Percentiles rank a stretch among this genome's conserved stretches.
These are phyloP conservation scores for Phytophthora tubulina DNA, from an alignment of 352 stramenopile genomes.

Conservation along the genomic window DNA sequence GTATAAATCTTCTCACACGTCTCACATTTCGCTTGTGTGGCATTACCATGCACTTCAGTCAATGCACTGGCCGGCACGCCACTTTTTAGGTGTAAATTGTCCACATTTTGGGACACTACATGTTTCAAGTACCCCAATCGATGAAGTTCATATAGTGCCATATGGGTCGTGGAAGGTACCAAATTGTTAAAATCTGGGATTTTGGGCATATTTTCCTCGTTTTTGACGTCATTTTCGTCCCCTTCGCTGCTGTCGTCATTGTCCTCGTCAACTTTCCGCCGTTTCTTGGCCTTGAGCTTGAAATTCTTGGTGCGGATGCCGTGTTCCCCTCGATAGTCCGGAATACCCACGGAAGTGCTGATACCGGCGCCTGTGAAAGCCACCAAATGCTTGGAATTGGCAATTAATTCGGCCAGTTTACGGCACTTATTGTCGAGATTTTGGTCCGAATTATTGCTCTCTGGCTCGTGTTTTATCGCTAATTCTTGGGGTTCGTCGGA, in stretches of 20 bases:
- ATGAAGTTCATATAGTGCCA: slow-evolving; percentile 83
- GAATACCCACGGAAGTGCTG: slow-evolving; percentile 81
- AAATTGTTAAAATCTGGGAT: slow-evolving; percentile 77
- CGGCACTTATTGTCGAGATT: slow-evolving; percentile 67
- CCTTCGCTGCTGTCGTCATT: slow-evolving; percentile 26
- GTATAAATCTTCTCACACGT: slow-evolving; percentile 90
- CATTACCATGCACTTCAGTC: slow-evolving; percentile 87
- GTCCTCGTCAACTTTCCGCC: slow-evolving; percentile 33
- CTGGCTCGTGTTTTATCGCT: slow-evolving; percentile 5
- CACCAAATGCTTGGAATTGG: slow-evolving; percentile 70
- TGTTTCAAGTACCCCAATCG: slow-evolving; percentile 79
- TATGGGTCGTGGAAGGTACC: slow-evolving; percentile 82
- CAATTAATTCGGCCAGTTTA: slow-evolving; percentile 70
- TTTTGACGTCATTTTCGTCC: slow-evolving; percentile 15
- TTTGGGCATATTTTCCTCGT: slow-evolving; percentile 14
- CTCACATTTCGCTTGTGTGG: slow-evolving; percentile 84
- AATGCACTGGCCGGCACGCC: slow-evolving; percentile 61
- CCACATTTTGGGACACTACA: slow-evolving; percentile 86
- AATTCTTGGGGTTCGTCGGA: slow-evolving; percentile 18
- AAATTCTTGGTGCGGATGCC: slow-evolving; percentile 80
- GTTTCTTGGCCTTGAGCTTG: slow-evolving; percentile 37
- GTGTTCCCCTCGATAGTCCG: slow-evolving; percentile 85
- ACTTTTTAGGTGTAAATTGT: slow-evolving; percentile 89
- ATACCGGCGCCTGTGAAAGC: slow-evolving; percentile 86
- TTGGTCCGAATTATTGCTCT: slow-evolving; percentile 14